These are phyloP conservation scores for Zygoascus flipseniorum DNA, from an alignment of 805 yeast genomes.

Conservation along the genomic window DNA sequence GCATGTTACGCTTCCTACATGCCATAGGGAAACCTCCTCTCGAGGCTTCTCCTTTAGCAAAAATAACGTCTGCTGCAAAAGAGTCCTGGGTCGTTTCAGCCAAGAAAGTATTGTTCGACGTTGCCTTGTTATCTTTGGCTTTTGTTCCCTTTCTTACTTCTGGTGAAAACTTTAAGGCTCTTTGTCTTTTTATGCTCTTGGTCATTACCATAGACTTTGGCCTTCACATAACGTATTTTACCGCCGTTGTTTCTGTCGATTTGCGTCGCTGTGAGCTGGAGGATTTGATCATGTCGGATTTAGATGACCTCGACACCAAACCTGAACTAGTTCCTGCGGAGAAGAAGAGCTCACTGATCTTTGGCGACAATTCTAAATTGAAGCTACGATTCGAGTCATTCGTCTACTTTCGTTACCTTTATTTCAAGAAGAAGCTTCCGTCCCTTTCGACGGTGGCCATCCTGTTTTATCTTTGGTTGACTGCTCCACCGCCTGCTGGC, in stretches of 20 bases:
- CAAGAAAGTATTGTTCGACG: conserved; percentile 23
- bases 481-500: neutral
- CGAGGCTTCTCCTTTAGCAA: conserved; percentile 34
- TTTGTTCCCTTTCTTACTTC: neutral
- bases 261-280: conserved; percentile 52
- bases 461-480: conserved; percentile 5
- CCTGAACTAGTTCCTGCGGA: neutral
- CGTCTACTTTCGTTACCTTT: conserved; percentile 16
- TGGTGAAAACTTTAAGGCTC: conserved; percentile 29
- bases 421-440: conserved; percentile 4
- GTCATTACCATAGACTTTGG: conserved; percentile 51
- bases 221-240: conserved; percentile 54
- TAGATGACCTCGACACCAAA: neutral
- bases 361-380: neutral
- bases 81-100: conserved; percentile 34
- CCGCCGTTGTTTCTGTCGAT: conserved; percentile 62
- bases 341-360: neutral
- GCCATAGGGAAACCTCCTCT: conserved; percentile 35
- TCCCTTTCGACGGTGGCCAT: neutral
- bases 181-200: conserved; percentile 38
- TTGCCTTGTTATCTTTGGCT: neutral
- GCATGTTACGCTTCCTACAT: conserved; percentile 38
- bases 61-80: conserved; percentile 32
- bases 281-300: conserved; percentile 31
- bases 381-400: conserved; percentile 5